A percentile compares a stretch with the other conserved stretches of the same genome.
Conservation (phyloP, 2,329 filamentous ascomycete genomes). For the Berkeleyomyces rouxiae region DNA sequence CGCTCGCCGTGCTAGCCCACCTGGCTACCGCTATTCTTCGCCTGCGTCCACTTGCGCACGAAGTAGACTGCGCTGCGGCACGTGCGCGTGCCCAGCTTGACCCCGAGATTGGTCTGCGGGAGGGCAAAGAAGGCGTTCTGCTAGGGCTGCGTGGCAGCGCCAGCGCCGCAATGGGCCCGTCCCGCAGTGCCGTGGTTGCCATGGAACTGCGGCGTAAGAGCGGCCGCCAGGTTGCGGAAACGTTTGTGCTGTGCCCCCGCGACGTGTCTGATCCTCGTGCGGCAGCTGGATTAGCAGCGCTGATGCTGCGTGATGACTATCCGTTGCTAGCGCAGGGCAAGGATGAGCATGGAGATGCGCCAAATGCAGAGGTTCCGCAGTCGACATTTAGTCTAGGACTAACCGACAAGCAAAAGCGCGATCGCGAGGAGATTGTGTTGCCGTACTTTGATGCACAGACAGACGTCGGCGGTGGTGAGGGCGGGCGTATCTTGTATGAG, state of each 20-base stretch:
- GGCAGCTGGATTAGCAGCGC: slow-evolving; percentile 19
- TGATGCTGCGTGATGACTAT: slow-evolving; percentile 59
- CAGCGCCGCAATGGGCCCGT: slow-evolving; percentile 19
- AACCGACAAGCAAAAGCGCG: slow-evolving; percentile 77
- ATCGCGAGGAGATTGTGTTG: slow-evolving; percentile 75
- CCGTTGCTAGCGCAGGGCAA: slow-evolving; percentile 30
- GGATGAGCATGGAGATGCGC: slow-evolving; percentile 21
- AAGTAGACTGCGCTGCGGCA: slow-evolving; percentile 58
- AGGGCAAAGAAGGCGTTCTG: slow-evolving; percentile 63
- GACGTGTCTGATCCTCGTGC: neutral
- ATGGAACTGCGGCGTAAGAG: slow-evolving; percentile 78
- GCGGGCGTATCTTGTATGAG: slow-evolving; percentile 86
- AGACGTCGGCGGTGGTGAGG: slow-evolving; percentile 60
- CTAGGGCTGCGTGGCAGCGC: slow-evolving; percentile 31
- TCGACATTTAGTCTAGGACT: slow-evolving; percentile 76
- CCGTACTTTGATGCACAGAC: slow-evolving; percentile 96
- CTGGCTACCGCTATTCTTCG: slow-evolving; percentile 77
- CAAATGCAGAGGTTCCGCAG: slow-evolving; percentile 33
- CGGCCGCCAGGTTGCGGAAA: slow-evolving; percentile 59
- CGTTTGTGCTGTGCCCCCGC: slow-evolving; percentile 28
- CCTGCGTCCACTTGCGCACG: slow-evolving; percentile 55
- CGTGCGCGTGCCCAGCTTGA: slow-evolving; percentile 56
- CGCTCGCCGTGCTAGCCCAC: slow-evolving; percentile 59
- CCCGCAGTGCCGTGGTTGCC: slow-evolving; percentile 48
- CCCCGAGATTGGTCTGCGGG: slow-evolving; percentile 62